Base-by-base conservation (phyloP, 306 rosid genomes). In the Rubus idaeus region DNA sequence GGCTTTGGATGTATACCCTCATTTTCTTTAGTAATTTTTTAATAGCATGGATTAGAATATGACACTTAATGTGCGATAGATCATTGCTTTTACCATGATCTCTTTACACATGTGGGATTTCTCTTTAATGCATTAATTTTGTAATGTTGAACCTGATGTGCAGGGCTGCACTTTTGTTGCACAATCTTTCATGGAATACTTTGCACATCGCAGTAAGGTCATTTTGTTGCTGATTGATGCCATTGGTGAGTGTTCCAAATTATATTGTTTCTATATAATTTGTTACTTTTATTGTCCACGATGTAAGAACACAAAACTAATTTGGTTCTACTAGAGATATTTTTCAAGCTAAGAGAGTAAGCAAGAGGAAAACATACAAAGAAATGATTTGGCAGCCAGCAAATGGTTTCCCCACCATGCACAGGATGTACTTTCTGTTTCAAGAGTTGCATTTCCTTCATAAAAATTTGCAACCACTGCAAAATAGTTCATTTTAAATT, bases 141-240 rank as follows among this genome's bases (percentile, higher is more conserved):
- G 37, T 41, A 16, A 47, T 63, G 55, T 53, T 84, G 75, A 56
- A 64, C 23, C 16, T 71, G 35, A 30, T 71, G 83, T 78, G 84
- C 87, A 95, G 98, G 98, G 98, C 73, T 88, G 92, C 84, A 21
- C 88, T 64, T 75, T 37, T 77, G 97, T 95, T 63, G 80, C 77
- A 41, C 75, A 75, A 35, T 84, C 92, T 4, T 90, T 85, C 69
- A 8, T 65, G 64, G 77, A 83, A 68, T 90, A 88, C 85, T 72
- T 84, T n/a, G 84, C 82, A 67, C 85, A 89, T 78, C 88, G 82
- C 56, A 82, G 79, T 49, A 91, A 87, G 85, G 91, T 89, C 75
- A 90, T 95, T 70, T 76, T 78, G 77, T 66, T 79, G 86, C 89
- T 92, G 62, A 87, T 92, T 80, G 97, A 95, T 71, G 97, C 98